Evolutionary conservation across 768 basidiomycete genomes (phyloP), one percentile per base, ranked within the genome.

Genomic region (Roridomyces roridus): DNA sequence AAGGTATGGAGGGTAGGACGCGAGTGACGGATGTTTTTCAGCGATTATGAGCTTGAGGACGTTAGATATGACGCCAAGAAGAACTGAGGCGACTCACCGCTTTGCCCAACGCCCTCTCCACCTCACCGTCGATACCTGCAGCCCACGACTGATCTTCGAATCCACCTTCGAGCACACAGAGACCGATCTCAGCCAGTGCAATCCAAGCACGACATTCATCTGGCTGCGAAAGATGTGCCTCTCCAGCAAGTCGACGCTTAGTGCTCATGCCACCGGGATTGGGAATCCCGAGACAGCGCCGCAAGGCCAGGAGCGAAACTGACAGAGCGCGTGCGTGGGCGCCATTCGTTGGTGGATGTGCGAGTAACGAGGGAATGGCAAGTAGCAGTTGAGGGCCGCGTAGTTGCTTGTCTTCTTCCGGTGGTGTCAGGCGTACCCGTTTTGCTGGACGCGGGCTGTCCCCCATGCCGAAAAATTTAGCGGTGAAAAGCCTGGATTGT

Each of bases 161-260:
- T 23, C 83, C 81, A 20, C 82, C 78, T 15, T 71, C 68, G 44
- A 84, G 77, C 40, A 84, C 77, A 56, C 75, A 76, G 66, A 91
- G 77, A 4, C 89, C 90, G 2, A 89, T 64, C 68, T 92, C 91
- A 0, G 85, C 89, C 0, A 92, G 62, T 10, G 81, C 80, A 1
- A 85, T 85, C 84, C 87, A 91, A 1, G 88, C 88, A 8, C 85
- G 75, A 65, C 88, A 91, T 63, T 91, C 89, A 9, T 62, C 60
- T 11, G 52, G 51, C 39, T 52, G 56, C 7, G 47, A 41, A 14
- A 57, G 51, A 29, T 58, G 52, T 31, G 40, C 37, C 18, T 36
- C 36, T 6, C 12, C n/a, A 14, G 23, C 24, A 21, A 10, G 5
- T 15, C 25, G 18, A 1, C 11, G 34, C 6, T 24, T 43, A 14